Base-by-base conservation (phyloP, 2,329 filamentous ascomycete genomes). In the Penicillium sp. region DNA sequence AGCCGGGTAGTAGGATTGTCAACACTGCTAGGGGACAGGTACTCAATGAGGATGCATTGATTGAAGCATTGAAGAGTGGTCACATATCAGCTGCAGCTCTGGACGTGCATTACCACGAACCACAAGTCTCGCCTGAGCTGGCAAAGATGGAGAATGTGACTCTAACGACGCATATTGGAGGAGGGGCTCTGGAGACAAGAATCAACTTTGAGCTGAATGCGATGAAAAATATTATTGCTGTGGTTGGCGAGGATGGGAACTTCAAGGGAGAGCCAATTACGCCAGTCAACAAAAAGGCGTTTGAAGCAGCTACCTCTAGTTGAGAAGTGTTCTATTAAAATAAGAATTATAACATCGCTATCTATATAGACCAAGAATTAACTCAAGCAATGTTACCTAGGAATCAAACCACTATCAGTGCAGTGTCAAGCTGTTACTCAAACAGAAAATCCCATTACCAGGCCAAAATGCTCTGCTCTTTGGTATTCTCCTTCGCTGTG, bases 1-100 rank as follows among this genome's bases (percentile, higher is more conserved):
- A 79, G 57, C 67, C 73, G 1, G 78, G 79, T 0, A 65, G 70
- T 0, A 74, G 77, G 53, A 62, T 83, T 3, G 68, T 83, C 30
- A 83, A 83, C 62, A 82, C 80, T 0, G 77, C 79, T 0, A 72
- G 81, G 0, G 81, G 81, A 0, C 72, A 73, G 12, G 66, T 83
- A 3, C 66, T 83, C 0, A 74, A 83, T 57, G 79, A 82, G 60
- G 63, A 66, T 3, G 79, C 79, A 0, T 62, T 83, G 16, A 71
- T 79, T 5, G 63, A 68, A 11, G 80, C 79, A 0, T 61, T 83
- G 4, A 73, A 79, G 55, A 72, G 65, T 5, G 78, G 79, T 0
- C 77, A 78, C 51, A 59, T 83, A 1, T 67, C 68, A 1, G 66
- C 76, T 4, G 79, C 45, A 18, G 52, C 33, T 8, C 33, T 55